phyloP scores from a whole-genome alignment of 2,329 filamentous ascomycete species.

The Penicillium sp. region DNA sequence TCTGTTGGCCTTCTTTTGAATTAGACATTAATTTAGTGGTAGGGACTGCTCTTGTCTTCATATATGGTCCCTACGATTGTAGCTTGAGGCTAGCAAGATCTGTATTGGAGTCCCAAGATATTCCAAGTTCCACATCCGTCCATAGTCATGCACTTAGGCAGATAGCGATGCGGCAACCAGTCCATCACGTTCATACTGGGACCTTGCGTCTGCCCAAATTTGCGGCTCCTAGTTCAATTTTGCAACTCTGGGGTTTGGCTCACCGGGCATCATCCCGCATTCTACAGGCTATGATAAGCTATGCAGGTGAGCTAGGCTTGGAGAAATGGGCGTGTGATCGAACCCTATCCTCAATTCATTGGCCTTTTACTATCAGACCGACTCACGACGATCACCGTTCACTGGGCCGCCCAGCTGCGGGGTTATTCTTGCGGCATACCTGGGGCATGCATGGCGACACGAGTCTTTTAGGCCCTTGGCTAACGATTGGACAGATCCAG shows the following conservation, averaged over 20 bases:
- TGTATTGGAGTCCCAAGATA: not conserved
- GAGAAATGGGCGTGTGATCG: not conserved
- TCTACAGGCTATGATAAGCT: not conserved
- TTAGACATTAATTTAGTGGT: not conserved
- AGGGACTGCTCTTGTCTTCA: not conserved
- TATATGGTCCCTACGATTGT: not conserved
- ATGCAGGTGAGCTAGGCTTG: not conserved
- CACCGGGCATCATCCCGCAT: not conserved
- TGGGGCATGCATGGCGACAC: slow-evolving; percentile 17
- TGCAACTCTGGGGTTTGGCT: not conserved
- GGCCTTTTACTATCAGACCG: slow-evolving; percentile 8
- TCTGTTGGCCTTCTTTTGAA: too few relatives aligned
- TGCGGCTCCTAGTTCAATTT: not conserved
- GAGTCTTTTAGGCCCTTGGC: slow-evolving; percentile 5
- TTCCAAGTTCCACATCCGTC: not conserved
- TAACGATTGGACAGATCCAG: slow-evolving; percentile 6
- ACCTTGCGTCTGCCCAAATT: not conserved
- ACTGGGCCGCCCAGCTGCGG: slow-evolving; percentile 18
- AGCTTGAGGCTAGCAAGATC: not conserved
- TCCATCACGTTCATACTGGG: not conserved
- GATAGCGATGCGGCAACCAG: not conserved
- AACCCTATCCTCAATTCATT: not conserved
- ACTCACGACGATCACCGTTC: slow-evolving; percentile 14
- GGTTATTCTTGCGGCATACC: slow-evolving; percentile 19
- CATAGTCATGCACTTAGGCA: not conserved